Evolutionary conservation across 768 basidiomycete genomes (phyloP).

Genomic region (Holtermannia corniformis): DNA sequence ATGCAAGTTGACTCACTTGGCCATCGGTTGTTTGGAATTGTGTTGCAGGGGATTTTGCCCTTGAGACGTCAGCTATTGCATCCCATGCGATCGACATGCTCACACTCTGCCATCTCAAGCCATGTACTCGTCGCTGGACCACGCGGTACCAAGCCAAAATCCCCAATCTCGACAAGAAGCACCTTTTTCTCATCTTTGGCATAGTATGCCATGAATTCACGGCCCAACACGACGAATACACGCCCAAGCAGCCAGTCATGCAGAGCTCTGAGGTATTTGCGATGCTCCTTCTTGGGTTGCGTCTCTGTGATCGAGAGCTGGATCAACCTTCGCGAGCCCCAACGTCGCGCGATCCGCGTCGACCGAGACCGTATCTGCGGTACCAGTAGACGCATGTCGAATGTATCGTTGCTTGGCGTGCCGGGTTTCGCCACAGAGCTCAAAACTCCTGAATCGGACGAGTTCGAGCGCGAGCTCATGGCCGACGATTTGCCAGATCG

Average conservation of each 20-base stretch:
- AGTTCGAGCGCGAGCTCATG: neutral
- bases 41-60: constrained; percentile 20
- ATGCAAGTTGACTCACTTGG: constrained; percentile 26
- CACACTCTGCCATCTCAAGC: constrained; percentile 11
- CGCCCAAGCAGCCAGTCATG: constrained; percentile 17
- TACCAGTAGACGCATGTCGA: constrained; percentile 5
- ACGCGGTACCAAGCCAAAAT: neutral
- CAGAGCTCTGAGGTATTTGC: neutral
- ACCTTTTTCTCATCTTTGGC: constrained; percentile 16
- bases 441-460: neutral
- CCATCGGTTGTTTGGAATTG: constrained; percentile 28
- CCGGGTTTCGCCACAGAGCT: neutral
- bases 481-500: neutral
- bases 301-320: too few species aligned
- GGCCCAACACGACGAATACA: constrained; percentile 21
- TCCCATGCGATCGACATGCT: constrained; percentile 1
- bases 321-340: constrained; percentile 24
- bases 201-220: constrained; percentile 22
- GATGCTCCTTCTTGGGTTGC: too few species aligned
- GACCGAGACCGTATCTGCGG: constrained; percentile 27
- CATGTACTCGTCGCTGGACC: constrained; percentile 10
- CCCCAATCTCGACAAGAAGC: constrained; percentile 16
- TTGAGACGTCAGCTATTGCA: constrained; percentile 1
- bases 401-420: constrained; percentile 1
- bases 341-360: constrained; percentile 20